A percentile compares a stretch with the other conserved stretches of the same genome.
Evolutionary conservation across 169 alveolate genomes (phyloP).

Genomic region (Babesia caballi): DNA sequence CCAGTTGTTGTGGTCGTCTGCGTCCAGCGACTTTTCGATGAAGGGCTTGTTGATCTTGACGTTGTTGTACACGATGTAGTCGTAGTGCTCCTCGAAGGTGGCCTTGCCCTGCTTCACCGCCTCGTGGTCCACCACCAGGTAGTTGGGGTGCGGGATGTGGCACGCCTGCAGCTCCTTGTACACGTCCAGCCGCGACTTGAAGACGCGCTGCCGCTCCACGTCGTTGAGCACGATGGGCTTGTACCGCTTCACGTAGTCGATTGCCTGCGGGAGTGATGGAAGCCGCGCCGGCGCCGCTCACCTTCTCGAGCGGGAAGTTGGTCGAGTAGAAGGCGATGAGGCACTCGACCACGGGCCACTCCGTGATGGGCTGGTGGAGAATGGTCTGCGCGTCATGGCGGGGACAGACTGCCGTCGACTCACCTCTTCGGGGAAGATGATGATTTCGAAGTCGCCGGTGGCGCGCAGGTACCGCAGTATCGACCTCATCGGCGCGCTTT

Average conservation of each 20-base stretch:
- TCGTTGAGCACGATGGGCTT: constrained; percentile 80
- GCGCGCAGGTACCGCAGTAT: constrained; percentile 73
- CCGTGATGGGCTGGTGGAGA: constrained; percentile 71
- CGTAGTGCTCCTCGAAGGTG: constrained; percentile 86
- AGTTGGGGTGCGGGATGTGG: constrained; percentile 86
- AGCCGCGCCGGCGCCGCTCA: background rate
- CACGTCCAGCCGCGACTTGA: constrained; percentile 80
- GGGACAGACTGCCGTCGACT: background rate
- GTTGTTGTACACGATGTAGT: constrained; percentile 87
- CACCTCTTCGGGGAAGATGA: constrained; percentile 80
- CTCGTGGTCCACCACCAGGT: constrained; percentile 81
- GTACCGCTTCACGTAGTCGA: constrained; percentile 73
- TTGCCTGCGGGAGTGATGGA: constrained; percentile 24
- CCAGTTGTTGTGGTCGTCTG: constrained; percentile 97
- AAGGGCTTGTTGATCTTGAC: constrained; percentile 91
- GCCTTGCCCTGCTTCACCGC: constrained; percentile 78
- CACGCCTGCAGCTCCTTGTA: constrained; percentile 78
- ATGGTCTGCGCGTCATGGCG: constrained; percentile 65
- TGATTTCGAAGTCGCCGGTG: constrained; percentile 81
- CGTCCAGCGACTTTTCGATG: constrained; percentile 94
- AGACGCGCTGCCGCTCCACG: constrained; percentile 52
- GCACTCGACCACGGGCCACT: constrained; percentile 91
- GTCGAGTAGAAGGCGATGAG: constrained; percentile 86
- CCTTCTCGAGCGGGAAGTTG: constrained; percentile 87
- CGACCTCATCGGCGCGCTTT: constrained; percentile 85